phyloP scores from a whole-genome alignment of 805 yeast species.

The Metschnikowia orientalis region DNA sequence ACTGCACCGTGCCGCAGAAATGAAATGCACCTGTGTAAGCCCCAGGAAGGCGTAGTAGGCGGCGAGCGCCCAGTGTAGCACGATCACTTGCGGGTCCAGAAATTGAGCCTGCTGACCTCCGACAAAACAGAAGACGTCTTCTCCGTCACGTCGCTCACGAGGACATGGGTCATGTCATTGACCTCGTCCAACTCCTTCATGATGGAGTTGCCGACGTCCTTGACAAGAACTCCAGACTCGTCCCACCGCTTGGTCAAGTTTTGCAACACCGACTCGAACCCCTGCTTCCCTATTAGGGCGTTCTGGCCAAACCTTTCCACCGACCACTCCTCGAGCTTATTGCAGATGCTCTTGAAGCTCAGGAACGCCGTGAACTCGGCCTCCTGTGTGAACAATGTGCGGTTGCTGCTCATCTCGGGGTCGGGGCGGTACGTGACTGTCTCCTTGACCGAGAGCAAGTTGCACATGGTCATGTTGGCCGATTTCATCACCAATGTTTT shows the following conservation, averaged over 20 bases:
- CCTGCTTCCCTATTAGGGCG: slow-evolving; percentile 75
- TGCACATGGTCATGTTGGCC: slow-evolving; percentile 78
- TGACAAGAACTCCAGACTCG: slow-evolving; percentile 35
- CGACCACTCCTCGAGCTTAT: slow-evolving; percentile 87
- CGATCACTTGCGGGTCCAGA: slow-evolving; percentile 13
- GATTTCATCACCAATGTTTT: slow-evolving; percentile 74
- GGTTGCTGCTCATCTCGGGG: slow-evolving; percentile 40
- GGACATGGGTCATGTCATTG: slow-evolving; percentile 18
- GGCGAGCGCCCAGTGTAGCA: too few species aligned
- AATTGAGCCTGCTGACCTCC: slow-evolving; percentile 19
- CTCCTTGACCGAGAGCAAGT: slow-evolving; percentile 75
- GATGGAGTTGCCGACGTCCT: slow-evolving; percentile 25
- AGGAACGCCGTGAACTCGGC: slow-evolving; percentile 90
- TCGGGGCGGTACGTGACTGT: slow-evolving; percentile 81
- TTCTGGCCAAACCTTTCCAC: slow-evolving; percentile 85
- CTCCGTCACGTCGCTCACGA: slow-evolving; percentile 16
- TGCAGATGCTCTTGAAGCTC: slow-evolving; percentile 62
- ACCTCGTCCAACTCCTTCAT: slow-evolving; percentile 28
- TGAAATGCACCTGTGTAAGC: too few species aligned
- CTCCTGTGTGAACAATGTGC: slow-evolving; percentile 69
- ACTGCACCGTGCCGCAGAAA: not conserved
- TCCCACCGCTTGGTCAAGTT: slow-evolving; percentile 44
- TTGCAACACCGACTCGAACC: slow-evolving; percentile 77
- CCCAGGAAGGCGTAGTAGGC: too few species aligned
- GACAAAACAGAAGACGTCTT: slow-evolving; percentile 15